Percentiles rank a stretch among this genome's conserved stretches.
Evolutionary conservation across 2,329 filamentous ascomycete species (phyloP).

Genomic region (Apiospora marii): DNA sequence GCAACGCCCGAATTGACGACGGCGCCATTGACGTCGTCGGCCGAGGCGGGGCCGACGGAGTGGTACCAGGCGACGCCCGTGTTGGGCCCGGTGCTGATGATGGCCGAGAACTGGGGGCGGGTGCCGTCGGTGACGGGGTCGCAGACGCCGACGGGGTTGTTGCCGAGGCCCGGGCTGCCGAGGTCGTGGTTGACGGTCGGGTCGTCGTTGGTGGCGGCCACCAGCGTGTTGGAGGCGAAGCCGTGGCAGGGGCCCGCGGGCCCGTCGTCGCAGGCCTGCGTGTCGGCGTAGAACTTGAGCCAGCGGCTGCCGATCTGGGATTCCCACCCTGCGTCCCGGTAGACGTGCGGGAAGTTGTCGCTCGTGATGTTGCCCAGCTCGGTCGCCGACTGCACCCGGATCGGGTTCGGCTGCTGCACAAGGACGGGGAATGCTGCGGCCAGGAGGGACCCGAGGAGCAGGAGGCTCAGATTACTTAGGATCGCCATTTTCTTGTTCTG

Average conservation of each 20-base stretch:
- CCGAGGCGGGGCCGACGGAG: background rate
- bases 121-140: background rate
- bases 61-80: slow-evolving; percentile 22
- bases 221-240: slow-evolving; percentile 23
- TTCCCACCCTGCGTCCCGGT: slow-evolving; percentile 15
- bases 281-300: slow-evolving; percentile 24
- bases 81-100: slow-evolving; percentile 3
- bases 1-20: slow-evolving; percentile 12
- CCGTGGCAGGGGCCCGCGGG: slow-evolving; percentile 9
- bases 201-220: background rate
- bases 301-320: slow-evolving; percentile 10
- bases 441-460: background rate
- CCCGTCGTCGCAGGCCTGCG: background rate
- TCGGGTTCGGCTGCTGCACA: background rate
- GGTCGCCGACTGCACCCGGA: background rate
- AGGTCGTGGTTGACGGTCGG: slow-evolving; percentile 2
- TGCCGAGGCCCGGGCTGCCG: background rate
- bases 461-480: background rate
- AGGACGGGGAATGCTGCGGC: background rate
- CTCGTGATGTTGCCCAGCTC: slow-evolving; percentile 15
- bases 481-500: background rate
- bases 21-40: slow-evolving; percentile 2
- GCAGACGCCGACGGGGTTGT: slow-evolving; percentile 14
- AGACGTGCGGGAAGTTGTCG: background rate
- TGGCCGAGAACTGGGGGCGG: background rate